phyloP scores from a whole-genome alignment of 495 filamentous ascomycete species.

The Pyronema omphalodes region DNA sequence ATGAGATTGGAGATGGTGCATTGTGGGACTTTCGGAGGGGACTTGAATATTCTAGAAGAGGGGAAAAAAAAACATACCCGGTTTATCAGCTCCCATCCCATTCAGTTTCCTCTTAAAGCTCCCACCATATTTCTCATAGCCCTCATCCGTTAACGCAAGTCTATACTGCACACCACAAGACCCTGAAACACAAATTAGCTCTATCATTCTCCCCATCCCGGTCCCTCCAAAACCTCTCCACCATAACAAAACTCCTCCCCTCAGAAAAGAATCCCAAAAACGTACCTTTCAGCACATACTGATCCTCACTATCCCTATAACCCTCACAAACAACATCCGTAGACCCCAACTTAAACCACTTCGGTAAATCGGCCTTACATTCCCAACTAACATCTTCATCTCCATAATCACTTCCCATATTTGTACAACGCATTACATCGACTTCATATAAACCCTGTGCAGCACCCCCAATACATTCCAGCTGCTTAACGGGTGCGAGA shows the following conservation, averaged over 20 bases:
- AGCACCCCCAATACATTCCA: slow-evolving; percentile 9
- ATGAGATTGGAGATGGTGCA: no score
- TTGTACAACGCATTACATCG: slow-evolving; percentile 74
- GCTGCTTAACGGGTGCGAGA: slow-evolving; percentile 56
- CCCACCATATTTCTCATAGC: slow-evolving; percentile 48
- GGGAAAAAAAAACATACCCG: no score
- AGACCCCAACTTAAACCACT: slow-evolving; percentile 68
- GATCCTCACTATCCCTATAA: slow-evolving; percentile 54
- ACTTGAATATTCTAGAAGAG: no score
- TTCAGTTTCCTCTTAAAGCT: slow-evolving; percentile 12
- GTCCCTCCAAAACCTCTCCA: no score
- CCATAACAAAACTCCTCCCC: no score
- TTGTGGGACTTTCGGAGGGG: no score
- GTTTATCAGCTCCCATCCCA: not conserved
- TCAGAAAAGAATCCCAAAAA: not conserved
- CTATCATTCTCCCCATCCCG: not conserved
- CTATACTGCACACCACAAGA: slow-evolving; percentile 83
- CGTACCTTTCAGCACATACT: slow-evolving; percentile 67
- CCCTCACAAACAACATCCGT: slow-evolving; percentile 93
- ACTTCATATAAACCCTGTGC: slow-evolving; percentile 42
- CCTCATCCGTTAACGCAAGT: slow-evolving; percentile 59
- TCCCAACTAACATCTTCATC: slow-evolving; percentile 63
- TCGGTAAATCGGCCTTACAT: slow-evolving; percentile 59
- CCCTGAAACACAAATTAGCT: slow-evolving; percentile 7
- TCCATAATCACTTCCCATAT: slow-evolving; percentile 52